Evolutionary conservation across 1,139 yeast genomes (phyloP), one percentile per base, ranked within the genome.

Genomic region (Yamadazyma triangularis): DNA sequence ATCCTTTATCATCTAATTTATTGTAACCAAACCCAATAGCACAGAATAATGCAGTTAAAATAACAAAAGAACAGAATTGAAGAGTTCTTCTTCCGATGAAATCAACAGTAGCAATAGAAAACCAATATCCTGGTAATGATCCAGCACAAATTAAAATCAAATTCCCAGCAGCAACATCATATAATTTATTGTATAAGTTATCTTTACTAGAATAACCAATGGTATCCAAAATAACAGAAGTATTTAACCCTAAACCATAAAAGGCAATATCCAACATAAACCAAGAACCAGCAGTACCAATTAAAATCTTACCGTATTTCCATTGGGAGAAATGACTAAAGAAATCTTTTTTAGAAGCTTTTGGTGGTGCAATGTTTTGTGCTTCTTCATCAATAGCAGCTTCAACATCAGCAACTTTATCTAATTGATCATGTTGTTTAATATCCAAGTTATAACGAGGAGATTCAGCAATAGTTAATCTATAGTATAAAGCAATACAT

Each of bases 281-380:
- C 98, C 98, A 91, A 30, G 94, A 81, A 59, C 89, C 93, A 44
- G 96, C 95, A 49, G 98, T 89, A 57, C 97, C 98, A 33, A 91
- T 47, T 48, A 91, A 70, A 39, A 81, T 77, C 67, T 82, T 84
- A 63, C 85, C 80, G 60, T 87, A 82, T 62, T 71, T 85, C 95
- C 96, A 88, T 65, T 87, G 83, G 32, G 78, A 67, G 57, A 89
- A 91, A 60, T 89, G 95, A 20, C 42, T 28, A 50, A 70, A 48
- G 67, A 84, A 84, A 57, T 82, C 89, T 30, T 46, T 47, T 56
- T 63, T 64, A 25, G 81, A 69, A 43, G 79, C 79, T 58, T 71
- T 70, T 58, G 81, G 79, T 35, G 79, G 74, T 36, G 64, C 59
- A 41, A 58, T 57, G 19, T 64, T 66, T 36, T 54, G 58, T 35